Base-by-base conservation (phyloP, 2,329 filamentous ascomycete species). In the Hypoxylon sp. region DNA sequence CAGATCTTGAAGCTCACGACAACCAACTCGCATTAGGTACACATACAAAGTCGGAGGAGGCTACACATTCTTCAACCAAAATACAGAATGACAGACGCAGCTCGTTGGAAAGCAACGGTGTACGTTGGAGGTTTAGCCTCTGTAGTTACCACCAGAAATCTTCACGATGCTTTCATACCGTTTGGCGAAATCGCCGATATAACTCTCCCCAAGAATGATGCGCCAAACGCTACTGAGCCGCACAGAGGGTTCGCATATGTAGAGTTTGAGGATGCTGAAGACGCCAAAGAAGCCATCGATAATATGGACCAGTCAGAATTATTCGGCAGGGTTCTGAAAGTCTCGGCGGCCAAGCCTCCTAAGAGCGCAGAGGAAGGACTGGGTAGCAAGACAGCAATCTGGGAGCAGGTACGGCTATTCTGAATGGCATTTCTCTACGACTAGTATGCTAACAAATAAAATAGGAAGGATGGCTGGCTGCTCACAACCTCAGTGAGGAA, bases 301-400 rank as follows among this genome's bases (percentile, higher is more conserved):
- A 99, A 99, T 77, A 98, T 99, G 95, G 93, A 99, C 77, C 94
- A 97, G 78, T 91, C 94, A 65, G 95, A 98, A 81, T 87, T 99
- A 47, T 98, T 95, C 77, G 96, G 96, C 9, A 88, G 93, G 64
- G 90, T 96, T 12, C 91, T 99, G 78, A 97, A 94, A 78, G 95
- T 98, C 54, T 94, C 93, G 46, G 87, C 91, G 59, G 96, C 96
- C 45, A 99, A 97, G 79, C 89, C 93, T 30, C 93, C 96, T 68
- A 97, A 97, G 83, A 93, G 93, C 73, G 87, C 89, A 52, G 92
- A 92, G 56, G 93, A 97, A 77, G 94, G 94, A 0, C 79, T 99
- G 46, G 94, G 95, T 23, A 97, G 93, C 82, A 96, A 94, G 80
- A 97, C 91, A 46, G 96, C 96, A 29, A 85, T 99, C 50, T 99